Evolutionary conservation across 2,329 filamentous ascomycete species (phyloP), one percentile per base, ranked within the genome.

Genomic region (Monascus ruber): DNA sequence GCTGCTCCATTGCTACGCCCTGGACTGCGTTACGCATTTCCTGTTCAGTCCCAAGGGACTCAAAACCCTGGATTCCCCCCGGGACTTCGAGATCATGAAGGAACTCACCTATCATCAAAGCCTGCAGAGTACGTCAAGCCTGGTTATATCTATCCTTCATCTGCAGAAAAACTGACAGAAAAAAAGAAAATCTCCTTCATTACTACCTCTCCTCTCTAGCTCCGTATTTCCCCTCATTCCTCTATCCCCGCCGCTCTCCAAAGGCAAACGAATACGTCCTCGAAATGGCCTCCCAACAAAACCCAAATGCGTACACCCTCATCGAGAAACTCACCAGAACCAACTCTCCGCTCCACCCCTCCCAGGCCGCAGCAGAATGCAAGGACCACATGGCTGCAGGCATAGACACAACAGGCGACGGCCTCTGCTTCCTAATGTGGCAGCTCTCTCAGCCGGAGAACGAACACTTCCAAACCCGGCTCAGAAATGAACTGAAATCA

Each of bases 311-410:
- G 4, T 77, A 79, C 43, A 79, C 76, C 1, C 67, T 83, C 4
- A 55, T 81, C 35, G 71, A 69, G 51, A 72, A 76, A 28, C 71
- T 83, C 60, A 74, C 52, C 61, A 76, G 50, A 66, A 76, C 60
- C 56, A 60, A 50, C 46, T 62, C 49, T 2, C 57, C 64, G 4
- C 64, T 81, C 28, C 66, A 73, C 28, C 56, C 64, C 3, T 59
- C 74, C 3, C 71, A 79, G 48, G 71, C 76, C 45, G 78, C 78
- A 0, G 79, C 79, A 17, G 81, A 85, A 57, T 81, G 77, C 49
- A 71, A 81, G 41, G 80, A 84, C 48, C 80, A 84, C 55, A 77
- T 84, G 74, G 77, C 74, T 0, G 80, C 80, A 0, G 81, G 80
- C 0, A 82, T 84, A 43, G 80, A 84, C 49, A 84, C 81, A 1